A percentile compares a stretch with the other conserved stretches of the same genome.
Evolutionary conservation across 352 stramenopile genomes (phyloP).

Genomic region (Pythium vanterpoolii): DNA sequence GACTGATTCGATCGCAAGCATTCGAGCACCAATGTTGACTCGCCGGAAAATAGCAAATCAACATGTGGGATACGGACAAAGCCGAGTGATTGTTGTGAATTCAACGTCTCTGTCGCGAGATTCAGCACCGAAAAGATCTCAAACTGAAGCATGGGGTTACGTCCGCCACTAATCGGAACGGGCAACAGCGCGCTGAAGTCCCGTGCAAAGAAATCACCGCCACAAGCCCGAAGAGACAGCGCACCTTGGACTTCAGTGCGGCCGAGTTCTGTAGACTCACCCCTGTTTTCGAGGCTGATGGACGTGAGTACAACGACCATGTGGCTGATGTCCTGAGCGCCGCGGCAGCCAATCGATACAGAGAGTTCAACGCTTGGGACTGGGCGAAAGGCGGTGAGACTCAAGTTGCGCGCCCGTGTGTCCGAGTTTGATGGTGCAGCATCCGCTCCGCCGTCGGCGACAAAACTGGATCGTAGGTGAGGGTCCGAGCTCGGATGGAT

Average conservation of each 20-base stretch:
- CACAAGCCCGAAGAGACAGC: constrained; percentile 63
- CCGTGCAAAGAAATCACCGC: constrained; percentile 67
- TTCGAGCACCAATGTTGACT: constrained; percentile 69
- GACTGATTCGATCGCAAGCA: constrained; percentile 38
- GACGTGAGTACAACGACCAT: constrained; percentile 73
- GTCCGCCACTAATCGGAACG: constrained; percentile 46
- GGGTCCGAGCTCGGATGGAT: constrained; percentile 13
- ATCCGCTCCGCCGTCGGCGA: background rate
- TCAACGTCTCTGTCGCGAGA: constrained; percentile 47
- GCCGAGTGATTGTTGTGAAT: constrained; percentile 60
- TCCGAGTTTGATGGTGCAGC: constrained; percentile 12
- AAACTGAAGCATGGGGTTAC: constrained; percentile 72
- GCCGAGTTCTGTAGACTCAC: constrained; percentile 49
- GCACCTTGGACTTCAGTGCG: constrained; percentile 76
- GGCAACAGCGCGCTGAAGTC: constrained; percentile 77
- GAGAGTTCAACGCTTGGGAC: constrained; percentile 62
- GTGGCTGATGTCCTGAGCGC: constrained; percentile 55
- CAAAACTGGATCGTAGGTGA: constrained; percentile 14
- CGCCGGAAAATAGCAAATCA: constrained; percentile 72
- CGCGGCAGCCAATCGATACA: constrained; percentile 73
- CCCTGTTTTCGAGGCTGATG: constrained; percentile 41
- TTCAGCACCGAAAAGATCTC: constrained; percentile 73
- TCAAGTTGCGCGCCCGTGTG: constrained; percentile 58
- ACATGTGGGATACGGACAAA: constrained; percentile 72
- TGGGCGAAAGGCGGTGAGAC: constrained; percentile 63